A percentile compares a stretch with the other conserved stretches of the same genome.
Evolutionary conservation across 352 stramenopile species (phyloP).

Genomic region (Globisporangium spinosum): DNA sequence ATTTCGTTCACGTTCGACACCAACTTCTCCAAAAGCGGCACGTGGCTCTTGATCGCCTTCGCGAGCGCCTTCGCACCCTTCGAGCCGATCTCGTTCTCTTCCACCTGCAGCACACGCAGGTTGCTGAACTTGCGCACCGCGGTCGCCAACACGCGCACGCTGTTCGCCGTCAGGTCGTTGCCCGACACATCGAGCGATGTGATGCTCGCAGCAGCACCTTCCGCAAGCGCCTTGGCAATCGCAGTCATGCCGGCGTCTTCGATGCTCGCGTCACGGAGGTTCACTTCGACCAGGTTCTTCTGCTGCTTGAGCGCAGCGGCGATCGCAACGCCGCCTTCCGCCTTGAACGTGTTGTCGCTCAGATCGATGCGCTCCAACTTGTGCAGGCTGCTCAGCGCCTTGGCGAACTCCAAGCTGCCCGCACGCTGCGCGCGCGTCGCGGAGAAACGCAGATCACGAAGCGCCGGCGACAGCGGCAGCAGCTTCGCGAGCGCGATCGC

Average conservation of each 20-base stretch:
- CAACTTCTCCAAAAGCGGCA: slow-evolving; percentile 67
- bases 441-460: slow-evolving; percentile 93
- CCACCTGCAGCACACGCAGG: slow-evolving; percentile 83
- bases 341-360: slow-evolving; percentile 93
- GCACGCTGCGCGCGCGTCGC: slow-evolving; percentile 85
- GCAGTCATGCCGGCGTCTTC: slow-evolving; percentile 87
- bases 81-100: slow-evolving; percentile 93
- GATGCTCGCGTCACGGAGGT: slow-evolving; percentile 89
- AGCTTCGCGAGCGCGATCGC: slow-evolving; percentile 85
- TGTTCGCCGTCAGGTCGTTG: slow-evolving; percentile 86
- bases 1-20: slow-evolving; percentile 89
- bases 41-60: slow-evolving; percentile 50
- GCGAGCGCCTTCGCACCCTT: slow-evolving; percentile 77
- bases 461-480: slow-evolving; percentile 74
- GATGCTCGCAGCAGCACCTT: slow-evolving; percentile 33
- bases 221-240: slow-evolving; percentile 77
- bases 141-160: slow-evolving; percentile 44
- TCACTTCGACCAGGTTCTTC: slow-evolving; percentile 74
- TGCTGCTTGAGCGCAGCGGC: slow-evolving; percentile 74
- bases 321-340: slow-evolving; percentile 81
- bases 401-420: slow-evolving; percentile 87
- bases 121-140: slow-evolving; percentile 38
- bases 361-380: slow-evolving; percentile 89
- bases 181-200: slow-evolving; percentile 90
- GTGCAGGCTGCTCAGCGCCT: slow-evolving; percentile 59